Evolutionary conservation across 2,329 filamentous ascomycete genomes (phyloP), one percentile per base, ranked within the genome.

Genomic region (Samsoniella hepiali): DNA sequence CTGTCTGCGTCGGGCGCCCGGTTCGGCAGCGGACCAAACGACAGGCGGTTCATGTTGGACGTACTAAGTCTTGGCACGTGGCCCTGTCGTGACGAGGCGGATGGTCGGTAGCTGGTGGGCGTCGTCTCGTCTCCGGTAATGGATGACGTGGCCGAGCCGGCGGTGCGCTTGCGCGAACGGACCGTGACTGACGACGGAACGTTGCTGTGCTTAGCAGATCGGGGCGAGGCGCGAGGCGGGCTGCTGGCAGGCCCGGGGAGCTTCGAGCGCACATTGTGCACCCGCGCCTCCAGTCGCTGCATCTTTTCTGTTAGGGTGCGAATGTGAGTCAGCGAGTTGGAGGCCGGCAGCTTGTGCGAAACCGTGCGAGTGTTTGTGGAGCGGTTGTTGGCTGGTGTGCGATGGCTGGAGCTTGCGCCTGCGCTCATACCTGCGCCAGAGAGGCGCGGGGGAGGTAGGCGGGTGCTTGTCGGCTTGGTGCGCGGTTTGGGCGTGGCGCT

Each of bases 231-330:
- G 55, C 89, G 87, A 22, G 93, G 92, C 5, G 93, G 93, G 0
- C 90, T 95, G 62, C 81, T 83, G 8, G 86, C 83, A 2, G 93
- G 91, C 1, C 90, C 91, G 2, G 95, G 95, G 27, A 99, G 84
- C 76, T 95, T 97, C 45, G 94, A 97, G 69, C 93, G 88, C 22
- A 90, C 95, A 31, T 89, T 92, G 65, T 98, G 93, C 10, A 99
- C 94, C 51, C 95, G 87, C 67, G 95, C 91, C 75, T 98, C 95
- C 65, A 99, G 88, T 68, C 92, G 91, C 76, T 97, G 92, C 93
- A 98, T 97, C 78, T 98, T 95, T 34, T 92, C 93, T 64, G 96
- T 97, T 67, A 99, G 87, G 36, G 89, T 90, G 67, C 94, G 91
- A 71, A 99, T 96, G 74, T 99, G 95, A 68, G 91, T 90, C 57